phyloP scores from a whole-genome alignment of 2,329 filamentous ascomycete species.

The Pseudogymnoascus sp. region DNA sequence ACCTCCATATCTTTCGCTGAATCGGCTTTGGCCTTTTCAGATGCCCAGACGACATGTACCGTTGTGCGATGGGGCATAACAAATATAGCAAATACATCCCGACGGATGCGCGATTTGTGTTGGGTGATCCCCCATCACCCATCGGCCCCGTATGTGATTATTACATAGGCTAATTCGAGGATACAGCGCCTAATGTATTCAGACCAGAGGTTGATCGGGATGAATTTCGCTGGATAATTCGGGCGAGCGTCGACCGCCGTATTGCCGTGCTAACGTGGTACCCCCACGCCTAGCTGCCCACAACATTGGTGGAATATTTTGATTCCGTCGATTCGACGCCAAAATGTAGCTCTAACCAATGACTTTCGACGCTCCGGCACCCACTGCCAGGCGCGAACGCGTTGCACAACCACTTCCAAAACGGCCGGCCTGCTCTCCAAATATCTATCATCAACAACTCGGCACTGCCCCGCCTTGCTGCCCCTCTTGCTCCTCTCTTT shows the following conservation, averaged over 20 bases:
- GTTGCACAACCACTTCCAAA: neutral
- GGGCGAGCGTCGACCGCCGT: neutral
- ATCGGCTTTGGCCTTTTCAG: neutral
- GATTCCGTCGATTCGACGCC: neutral
- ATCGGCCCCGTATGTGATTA: neutral
- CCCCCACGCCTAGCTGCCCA: neutral
- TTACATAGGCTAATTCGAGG: neutral
- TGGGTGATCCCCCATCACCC: neutral
- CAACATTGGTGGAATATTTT: slow-evolving; percentile 8
- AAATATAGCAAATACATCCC: neutral
- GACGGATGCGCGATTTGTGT: neutral
- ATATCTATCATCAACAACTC: neutral
- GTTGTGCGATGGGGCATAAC: neutral
- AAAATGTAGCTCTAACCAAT: neutral
- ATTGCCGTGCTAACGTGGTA: neutral
- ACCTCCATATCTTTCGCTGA: neutral
- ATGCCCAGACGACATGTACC: neutral
- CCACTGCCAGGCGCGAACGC: neutral
- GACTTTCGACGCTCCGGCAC: slow-evolving; percentile 6
- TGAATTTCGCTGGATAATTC: slow-evolving; percentile 1
- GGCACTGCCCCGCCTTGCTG: neutral
- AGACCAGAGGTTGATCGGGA: neutral
- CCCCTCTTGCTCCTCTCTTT: neutral
- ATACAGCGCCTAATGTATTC: neutral
- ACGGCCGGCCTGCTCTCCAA: neutral